phyloP scores from a whole-genome alignment of 768 basidiomycete genomes.

The Fistulinella prunicolor region DNA sequence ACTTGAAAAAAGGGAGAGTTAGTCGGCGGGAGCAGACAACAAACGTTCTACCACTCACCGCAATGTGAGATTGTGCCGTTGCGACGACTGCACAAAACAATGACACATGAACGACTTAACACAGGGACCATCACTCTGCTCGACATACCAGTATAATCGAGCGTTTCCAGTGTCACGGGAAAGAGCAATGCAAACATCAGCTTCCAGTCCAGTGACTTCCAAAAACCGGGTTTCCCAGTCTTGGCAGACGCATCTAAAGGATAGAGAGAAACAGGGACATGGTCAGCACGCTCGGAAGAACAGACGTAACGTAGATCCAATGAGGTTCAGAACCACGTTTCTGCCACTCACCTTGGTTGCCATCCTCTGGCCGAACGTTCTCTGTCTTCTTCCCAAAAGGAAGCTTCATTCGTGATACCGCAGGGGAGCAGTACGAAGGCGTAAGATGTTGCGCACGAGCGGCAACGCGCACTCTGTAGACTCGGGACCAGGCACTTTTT shows the following conservation, averaged over 20 bases:
- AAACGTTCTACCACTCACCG: conserved; percentile 39
- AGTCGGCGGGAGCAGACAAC: too few species aligned
- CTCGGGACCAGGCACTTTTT: too few species aligned
- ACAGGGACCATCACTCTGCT: not conserved
- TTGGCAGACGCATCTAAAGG: conserved; percentile 1
- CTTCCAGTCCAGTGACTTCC: conserved; percentile 28
- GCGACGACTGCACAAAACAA: conserved; percentile 40
- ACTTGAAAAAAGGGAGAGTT: too few species aligned
- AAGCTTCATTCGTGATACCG: conserved; percentile 8
- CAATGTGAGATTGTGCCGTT: conserved; percentile 50
- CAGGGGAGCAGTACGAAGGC: too few species aligned
- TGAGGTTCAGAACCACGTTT: too few species aligned
- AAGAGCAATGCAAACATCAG: conserved; percentile 37
- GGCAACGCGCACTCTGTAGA: too few species aligned
- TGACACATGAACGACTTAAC: not conserved
- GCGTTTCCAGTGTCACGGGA: conserved; percentile 41
- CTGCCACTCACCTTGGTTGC: conserved; percentile 8
- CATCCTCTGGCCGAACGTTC: not conserved
- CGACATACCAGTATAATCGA: conserved; percentile 28
- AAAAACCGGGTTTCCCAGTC: conserved; percentile 18
- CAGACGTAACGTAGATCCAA: too few species aligned
- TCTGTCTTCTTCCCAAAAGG: conserved; percentile 5
- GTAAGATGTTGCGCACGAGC: too few species aligned
- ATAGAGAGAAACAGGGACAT: too few species aligned
- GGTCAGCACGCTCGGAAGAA: too few species aligned